Evolutionary conservation across 1,284 basidiomycete species (phyloP).

Genomic region (Ceratobasidium sp.): DNA sequence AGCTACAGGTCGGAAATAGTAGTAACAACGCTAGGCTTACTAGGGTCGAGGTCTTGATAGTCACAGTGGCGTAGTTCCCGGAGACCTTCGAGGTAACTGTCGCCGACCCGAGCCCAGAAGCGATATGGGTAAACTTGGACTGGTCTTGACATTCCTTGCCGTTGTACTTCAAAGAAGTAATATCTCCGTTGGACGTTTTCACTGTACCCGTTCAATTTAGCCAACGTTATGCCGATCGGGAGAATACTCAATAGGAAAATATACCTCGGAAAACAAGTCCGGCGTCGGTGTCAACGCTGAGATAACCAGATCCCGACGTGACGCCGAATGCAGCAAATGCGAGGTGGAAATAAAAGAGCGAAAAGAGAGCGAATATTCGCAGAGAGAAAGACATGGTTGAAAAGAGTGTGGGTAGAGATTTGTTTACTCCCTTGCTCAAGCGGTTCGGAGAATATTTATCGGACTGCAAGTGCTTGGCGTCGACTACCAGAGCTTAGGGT

Average conservation of each 20-base stretch:
- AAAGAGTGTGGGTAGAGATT: background rate
- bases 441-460: no score
- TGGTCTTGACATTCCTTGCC: slow-evolving; percentile 39
- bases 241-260: background rate
- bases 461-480: no score
- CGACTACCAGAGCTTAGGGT: no score
- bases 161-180: slow-evolving; percentile 39
- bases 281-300: slow-evolving; percentile 21
- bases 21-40: background rate
- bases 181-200: slow-evolving; percentile 37
- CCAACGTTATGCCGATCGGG: background rate
- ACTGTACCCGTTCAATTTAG: slow-evolving; percentile 4
- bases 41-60: slow-evolving; percentile 14
- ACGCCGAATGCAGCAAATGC: slow-evolving; percentile 15
- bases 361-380: slow-evolving; percentile 6
- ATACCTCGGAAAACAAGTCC: slow-evolving; percentile 17
- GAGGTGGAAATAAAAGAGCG: slow-evolving; percentile 6
- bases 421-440: no score
- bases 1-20: background rate
- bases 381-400: background rate
- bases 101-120: slow-evolving; percentile 41
- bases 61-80: slow-evolving; percentile 41
- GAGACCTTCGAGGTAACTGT: slow-evolving; percentile 30
- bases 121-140: slow-evolving; percentile 27
- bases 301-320: slow-evolving; percentile 17